Evolutionary conservation across 345 rosid species (phyloP).

Genomic region (Aethionema arabicum): DNA sequence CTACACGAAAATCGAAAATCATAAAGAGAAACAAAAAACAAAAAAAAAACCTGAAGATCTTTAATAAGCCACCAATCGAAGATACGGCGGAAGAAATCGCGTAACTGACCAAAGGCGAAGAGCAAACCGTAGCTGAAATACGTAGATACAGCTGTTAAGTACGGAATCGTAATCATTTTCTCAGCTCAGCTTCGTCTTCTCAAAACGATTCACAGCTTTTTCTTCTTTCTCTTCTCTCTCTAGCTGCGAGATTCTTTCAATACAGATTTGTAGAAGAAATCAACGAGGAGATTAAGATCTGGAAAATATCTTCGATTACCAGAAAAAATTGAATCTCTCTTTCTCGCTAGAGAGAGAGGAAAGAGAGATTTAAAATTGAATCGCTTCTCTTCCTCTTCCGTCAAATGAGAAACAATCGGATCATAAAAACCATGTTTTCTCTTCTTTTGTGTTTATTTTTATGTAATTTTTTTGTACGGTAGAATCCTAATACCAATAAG

Average conservation of each 20-base stretch:
- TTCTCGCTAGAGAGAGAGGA: slow-evolving; percentile 17
- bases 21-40: background rate
- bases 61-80: slow-evolving; percentile 57
- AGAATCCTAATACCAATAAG: background rate
- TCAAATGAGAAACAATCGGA: slow-evolving; percentile 13
- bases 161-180: slow-evolving; percentile 69
- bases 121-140: slow-evolving; percentile 81
- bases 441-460: background rate
- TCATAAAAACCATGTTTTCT: slow-evolving; percentile 7
- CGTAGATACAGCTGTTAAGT: slow-evolving; percentile 66
- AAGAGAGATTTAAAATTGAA: slow-evolving; percentile 31
- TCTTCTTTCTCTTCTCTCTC: slow-evolving; percentile 3
- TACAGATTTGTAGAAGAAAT: background rate
- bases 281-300: slow-evolving; percentile 34
- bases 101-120: slow-evolving; percentile 72
- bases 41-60: slow-evolving; percentile 54
- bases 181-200: slow-evolving; percentile 1
- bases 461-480: background rate
- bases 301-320: slow-evolving; percentile 11
- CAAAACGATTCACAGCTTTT: background rate
- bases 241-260: background rate
- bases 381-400: slow-evolving; percentile 22
- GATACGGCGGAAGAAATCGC: slow-evolving; percentile 69
- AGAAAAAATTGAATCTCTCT: background rate
- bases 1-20: background rate